Evolutionary conservation across 257 asterid species (phyloP), one percentile per base, ranked within the genome.

Genomic region (Penstemon eatonii): DNA sequence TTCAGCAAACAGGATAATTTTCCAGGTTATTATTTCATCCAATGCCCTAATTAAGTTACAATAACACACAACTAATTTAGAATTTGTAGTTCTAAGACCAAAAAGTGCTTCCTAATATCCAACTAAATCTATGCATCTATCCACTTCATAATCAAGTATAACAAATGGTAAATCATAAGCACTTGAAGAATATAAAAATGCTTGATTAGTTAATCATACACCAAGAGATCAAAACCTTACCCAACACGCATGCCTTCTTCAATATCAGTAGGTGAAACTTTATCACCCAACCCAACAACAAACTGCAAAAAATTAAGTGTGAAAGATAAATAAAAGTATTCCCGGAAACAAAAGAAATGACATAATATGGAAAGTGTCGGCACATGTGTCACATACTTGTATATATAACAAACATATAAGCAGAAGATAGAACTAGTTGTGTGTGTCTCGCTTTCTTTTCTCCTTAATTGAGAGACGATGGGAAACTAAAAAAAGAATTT

Each of bases 201-300:
- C 33, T 2, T 25, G 33, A 1, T 25, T 25, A 25, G 33, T 25
- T 25, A 25, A 25, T 25, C 33, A 25, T 25, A 25, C 33, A 25
- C 33, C 33, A 25, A 25, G 33, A 25, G 33, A 25, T 25, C 1
- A 25, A 60, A 25, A 25, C 60, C 92, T 59, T 72, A 91, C 98
- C 98, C 98, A 4, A 92, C 98, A 36, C 98, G 87, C 96, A 92
- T 89, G 82, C 98, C 98, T 82, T 92, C 98, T 86, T 89, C 98
- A 74, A 92, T 92, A 78, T 92, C 98, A 60, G 98, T 92, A 2
- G 98, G 98, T 56, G 98, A 92, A 62, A 89, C 98, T 81, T 92
- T 92, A 77, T 92, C 98, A 4, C 96, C 98, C 61, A 92, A 76
- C 63, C 98, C 98, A 67, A 92, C 98, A 75, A 92, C 98, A 74